Conservation (phyloP, 2,329 filamentous ascomycete genomes). For the Fusarium sp. region DNA sequence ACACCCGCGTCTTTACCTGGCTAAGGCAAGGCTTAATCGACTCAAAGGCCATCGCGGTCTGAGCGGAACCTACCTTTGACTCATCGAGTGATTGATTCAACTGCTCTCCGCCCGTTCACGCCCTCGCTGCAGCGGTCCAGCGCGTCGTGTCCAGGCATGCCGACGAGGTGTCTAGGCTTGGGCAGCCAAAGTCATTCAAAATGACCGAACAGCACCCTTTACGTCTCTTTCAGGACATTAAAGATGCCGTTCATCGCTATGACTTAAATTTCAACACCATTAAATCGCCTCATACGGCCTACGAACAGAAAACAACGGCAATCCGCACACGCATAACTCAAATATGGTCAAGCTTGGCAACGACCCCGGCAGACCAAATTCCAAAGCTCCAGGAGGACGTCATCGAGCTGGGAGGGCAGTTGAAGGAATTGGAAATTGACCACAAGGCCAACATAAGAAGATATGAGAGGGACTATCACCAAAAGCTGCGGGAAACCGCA, state of each 20-base stretch:
- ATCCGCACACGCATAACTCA: not conserved
- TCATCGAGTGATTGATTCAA: too few species aligned
- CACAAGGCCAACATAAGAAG: not conserved
- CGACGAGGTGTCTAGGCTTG: not conserved
- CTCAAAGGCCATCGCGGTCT: too few species aligned
- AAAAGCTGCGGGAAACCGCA: not conserved
- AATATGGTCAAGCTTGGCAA: not conserved
- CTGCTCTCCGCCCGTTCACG: too few species aligned
- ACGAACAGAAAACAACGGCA: not conserved
- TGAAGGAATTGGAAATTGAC: constrained; percentile 25
- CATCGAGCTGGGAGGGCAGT: constrained; percentile 5
- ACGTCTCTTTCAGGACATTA: constrained; percentile 11
- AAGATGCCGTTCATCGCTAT: constrained; percentile 19
- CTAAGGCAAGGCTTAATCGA: too few species aligned
- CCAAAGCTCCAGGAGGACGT: constrained; percentile 4
- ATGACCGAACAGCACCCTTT: constrained; percentile 18
- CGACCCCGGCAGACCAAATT: not conserved
- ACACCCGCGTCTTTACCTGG: too few species aligned
- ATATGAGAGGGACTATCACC: not conserved
- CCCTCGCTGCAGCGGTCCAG: too few species aligned
- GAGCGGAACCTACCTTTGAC: too few species aligned
- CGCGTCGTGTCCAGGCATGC: constrained; percentile 5
- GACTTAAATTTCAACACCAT: not conserved
- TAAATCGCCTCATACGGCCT: not conserved
- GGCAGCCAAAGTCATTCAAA: not conserved